Evolutionary conservation across 192 early-diverging fungal species (phyloP).

Genomic region (Mortierella antarctica): DNA sequence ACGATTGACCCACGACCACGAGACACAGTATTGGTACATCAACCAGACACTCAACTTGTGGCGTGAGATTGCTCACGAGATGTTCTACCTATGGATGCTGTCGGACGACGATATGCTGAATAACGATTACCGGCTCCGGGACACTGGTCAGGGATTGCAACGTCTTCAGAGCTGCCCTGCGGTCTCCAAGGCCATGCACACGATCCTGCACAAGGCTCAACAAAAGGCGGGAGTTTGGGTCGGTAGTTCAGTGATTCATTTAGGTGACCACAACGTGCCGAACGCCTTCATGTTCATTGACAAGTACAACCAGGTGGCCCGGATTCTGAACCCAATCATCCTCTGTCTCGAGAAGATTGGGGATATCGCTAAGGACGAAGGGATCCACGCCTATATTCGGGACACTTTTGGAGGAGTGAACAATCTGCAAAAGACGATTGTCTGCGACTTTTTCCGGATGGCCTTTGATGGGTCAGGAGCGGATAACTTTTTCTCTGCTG

Average conservation of each 20-base stretch:
- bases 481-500: conserved; percentile 91
- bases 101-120: conserved; percentile 89
- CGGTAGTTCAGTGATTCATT: conserved; percentile 94
- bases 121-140: conserved; percentile 88
- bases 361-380: conserved; percentile 63
- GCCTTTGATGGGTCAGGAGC: conserved; percentile 98
- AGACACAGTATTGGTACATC: conserved; percentile 84
- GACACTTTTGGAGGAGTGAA: conserved; percentile 74
- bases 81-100: conserved; percentile 95
- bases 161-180: conserved; percentile 91
- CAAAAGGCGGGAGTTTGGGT: conserved; percentile 89
- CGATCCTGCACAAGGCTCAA: conserved; percentile 89
- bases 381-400: conserved; percentile 75
- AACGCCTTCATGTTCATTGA: conserved; percentile 98
- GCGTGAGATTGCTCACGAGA: conserved; percentile 96
- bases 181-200: conserved; percentile 88
- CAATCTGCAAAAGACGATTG: conserved; percentile 74
- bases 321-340: conserved; percentile 92
- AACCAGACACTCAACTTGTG: conserved; percentile 94
- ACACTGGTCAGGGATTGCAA: conserved; percentile 98
- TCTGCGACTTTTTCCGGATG: conserved; percentile 94
- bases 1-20: conserved; percentile 91
- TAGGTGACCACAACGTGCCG: conserved; percentile 98
- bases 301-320: conserved; percentile 98
- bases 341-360: conserved; percentile 81